Evolutionary conservation across 1,139 yeast genomes (phyloP), one percentile per base, ranked within the genome.

Genomic region (Scheffersomyces titani): DNA sequence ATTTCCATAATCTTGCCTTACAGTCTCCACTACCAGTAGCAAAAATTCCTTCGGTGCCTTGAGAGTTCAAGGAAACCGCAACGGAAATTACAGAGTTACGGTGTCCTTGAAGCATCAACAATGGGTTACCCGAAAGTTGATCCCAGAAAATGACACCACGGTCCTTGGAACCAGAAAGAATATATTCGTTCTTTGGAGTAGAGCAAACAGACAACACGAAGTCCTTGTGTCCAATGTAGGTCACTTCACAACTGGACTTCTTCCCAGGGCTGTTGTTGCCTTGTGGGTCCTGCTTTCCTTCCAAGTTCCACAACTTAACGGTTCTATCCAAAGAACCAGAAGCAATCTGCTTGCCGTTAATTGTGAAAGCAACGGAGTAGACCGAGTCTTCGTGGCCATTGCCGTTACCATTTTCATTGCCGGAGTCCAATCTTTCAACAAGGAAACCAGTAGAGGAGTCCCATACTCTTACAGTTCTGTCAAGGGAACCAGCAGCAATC

Each of bases 21-120:
- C 97, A 93, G 75, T 94, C 99, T 71, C 99, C 99, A 73, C 93
- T 86, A 59, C 99, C 99, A 19, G 98, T 93, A 55, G 98, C 99
- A 80, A 94, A 94, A 64, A 92, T 87, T 49, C 84, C 83, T 65
- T 90, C 92, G 55, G 84, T 80, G 57, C 88, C 89, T 60, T 83
- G 83, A 50, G 92, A 89, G 69, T 87, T 87, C 60, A 88, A 84
- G 51, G 94, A 87, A 20, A 94, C 98, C 50, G 97, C 94, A 49
- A 94, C 98, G 54, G 96, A 88, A 63, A 94, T 94, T 54, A 94
- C 99, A 22, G 97, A 90, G 77, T 94, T 94, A 72, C 96, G 88
- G 75, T 94, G 99, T 45, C 99, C 98, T 77, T 93, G 98, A 65
- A 94, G 82, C 97, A 93, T 92, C 70, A 94, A 82, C 73, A 92